Base-by-base conservation (phyloP, 2,329 filamentous ascomycete species). In the Aspergillus tubingensis region DNA sequence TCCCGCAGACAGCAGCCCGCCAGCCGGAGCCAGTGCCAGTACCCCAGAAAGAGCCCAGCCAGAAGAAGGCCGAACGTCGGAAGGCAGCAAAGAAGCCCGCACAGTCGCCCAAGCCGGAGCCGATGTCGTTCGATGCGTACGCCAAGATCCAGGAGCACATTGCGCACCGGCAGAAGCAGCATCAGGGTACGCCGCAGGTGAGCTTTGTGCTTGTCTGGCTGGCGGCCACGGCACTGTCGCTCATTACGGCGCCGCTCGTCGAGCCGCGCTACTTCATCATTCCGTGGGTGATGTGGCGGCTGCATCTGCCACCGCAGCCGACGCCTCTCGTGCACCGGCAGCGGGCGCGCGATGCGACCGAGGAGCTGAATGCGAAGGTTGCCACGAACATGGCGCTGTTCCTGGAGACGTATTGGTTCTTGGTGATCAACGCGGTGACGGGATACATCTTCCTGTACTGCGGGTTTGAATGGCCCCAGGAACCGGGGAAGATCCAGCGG, bases 241-340 rank as follows among this genome's bases (percentile, higher is more conserved):
- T 99, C 11, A 79, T 96, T 57, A 95, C 92, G 0, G 93, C 95
- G 0, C 93, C 95, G 0, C 84, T 99, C 0, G 94, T 99, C 8
- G 95, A 99, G 75, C 95, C 95, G 13, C 86, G 95, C 13, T 99
- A 99, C 76, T 96, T 96, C 75, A 96, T 99, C 72, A 83, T 97
- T 11, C 93, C 94, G 0, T 99, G 92, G 92, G 85, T 97, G 8
- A 88, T 97, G 69, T 98, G 93, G 91, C 85, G 95, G 0, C 78
- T 98, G 7, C 85, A 96, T 69, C 79, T 96, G 0, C 91, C 91
- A 0, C 66, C 68, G 6, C 66, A 70, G 75, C 81, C 54, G 53
- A 70, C 67, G 41, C 71, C 72, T 13, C 61, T 70, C 3, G 61
- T 64, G 21, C 72, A 73, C 58, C 70, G 72, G 15, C 60, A 72